Percentiles rank a stretch among this genome's conserved stretches.
These are phyloP conservation scores for Chlamydomonas schloesseri DNA, from an alignment of 139 green algal species.

Conservation along the genomic window DNA sequence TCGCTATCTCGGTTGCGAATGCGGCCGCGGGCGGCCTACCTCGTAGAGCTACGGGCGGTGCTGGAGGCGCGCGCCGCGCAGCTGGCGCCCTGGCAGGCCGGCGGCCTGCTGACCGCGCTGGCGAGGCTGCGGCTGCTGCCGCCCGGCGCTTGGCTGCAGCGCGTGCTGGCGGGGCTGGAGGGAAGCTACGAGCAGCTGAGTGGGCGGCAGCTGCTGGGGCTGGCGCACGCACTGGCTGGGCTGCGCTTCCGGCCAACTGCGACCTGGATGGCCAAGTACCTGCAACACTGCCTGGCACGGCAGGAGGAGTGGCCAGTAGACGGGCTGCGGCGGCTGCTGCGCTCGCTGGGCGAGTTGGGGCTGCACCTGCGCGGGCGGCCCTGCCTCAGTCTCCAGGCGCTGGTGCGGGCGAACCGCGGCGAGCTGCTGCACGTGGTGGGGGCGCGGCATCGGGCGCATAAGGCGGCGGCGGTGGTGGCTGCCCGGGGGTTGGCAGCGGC, in stretches of 20 bases:
- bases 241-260: constrained; percentile 19
- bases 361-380: neutral
- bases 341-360: constrained; percentile 4
- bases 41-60: neutral
- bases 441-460: neutral
- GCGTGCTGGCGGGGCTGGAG: neutral
- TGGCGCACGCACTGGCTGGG: neutral
- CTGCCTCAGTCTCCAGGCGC: neutral
- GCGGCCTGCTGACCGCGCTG: neutral
- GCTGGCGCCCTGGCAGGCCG: constrained; percentile 4
- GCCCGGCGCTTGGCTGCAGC: neutral
- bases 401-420: constrained; percentile 2
- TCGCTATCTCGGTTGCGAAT: constrained; percentile 5
- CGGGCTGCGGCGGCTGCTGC: neutral
- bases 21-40: neutral
- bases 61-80: neutral
- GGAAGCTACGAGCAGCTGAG: neutral
- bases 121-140: neutral
- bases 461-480: neutral
- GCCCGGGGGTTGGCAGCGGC: neutral
- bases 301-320: neutral
- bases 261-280: constrained; percentile 6
- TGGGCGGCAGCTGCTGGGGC: neutral
- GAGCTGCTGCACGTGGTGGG: neutral
- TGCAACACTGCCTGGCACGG: neutral